A percentile compares a stretch with the other conserved stretches of the same genome.
phyloP scores from a whole-genome alignment of 257 asterid genomes.

The Galeopsis tetrahit region DNA sequence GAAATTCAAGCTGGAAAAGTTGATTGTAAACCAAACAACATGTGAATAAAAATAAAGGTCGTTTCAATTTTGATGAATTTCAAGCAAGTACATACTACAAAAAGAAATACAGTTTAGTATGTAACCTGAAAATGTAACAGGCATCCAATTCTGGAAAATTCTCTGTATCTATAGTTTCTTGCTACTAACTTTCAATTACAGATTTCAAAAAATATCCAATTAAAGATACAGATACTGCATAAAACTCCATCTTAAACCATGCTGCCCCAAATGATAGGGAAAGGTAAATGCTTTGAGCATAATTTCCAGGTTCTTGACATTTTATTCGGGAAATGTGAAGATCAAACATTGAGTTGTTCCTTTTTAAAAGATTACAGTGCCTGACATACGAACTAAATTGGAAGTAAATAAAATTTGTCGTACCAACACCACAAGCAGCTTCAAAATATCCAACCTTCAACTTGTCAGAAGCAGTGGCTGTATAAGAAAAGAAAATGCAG shows the following conservation, averaged over 20 bases:
- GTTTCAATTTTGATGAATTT: too few species aligned
- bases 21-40: too few species aligned
- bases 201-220: too few species aligned
- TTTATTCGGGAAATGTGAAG: conserved; percentile 8
- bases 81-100: too few species aligned
- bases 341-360: not conserved
- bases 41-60: too few species aligned
- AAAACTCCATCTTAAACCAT: not conserved
- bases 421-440: conserved; percentile 94
- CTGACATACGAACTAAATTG: not conserved
- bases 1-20: too few species aligned
- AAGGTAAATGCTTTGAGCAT: not conserved
- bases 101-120: too few species aligned
- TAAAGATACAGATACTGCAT: conserved; percentile 21
- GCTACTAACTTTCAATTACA: too few species aligned
- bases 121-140: too few species aligned
- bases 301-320: not conserved
- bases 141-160: too few species aligned
- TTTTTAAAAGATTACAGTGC: not conserved
- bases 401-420: conserved; percentile 19
- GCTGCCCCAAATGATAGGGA: not conserved
- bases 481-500: conserved; percentile 71
- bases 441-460: conserved; percentile 65
- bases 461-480: conserved; percentile 55
- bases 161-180: too few species aligned